phyloP scores from a whole-genome alignment of 2,329 filamentous ascomycete genomes.

The Colletotrichum ledebouriae region DNA sequence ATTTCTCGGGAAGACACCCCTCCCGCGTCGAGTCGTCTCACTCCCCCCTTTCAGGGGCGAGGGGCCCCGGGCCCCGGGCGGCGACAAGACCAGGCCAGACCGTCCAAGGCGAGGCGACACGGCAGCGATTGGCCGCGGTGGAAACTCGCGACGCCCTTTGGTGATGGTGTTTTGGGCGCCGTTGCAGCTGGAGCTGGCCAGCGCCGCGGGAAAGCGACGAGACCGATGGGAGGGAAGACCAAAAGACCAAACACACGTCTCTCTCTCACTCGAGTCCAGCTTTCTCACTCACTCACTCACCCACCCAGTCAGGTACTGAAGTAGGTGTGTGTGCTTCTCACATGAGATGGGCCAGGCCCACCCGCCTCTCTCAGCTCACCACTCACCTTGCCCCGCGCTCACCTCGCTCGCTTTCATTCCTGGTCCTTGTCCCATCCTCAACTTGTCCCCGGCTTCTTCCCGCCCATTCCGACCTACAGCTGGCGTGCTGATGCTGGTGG shows the following conservation, averaged over 20 bases:
- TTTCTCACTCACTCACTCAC: not conserved
- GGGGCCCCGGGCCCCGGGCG: constrained; percentile 11
- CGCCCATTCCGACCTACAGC: constrained; percentile 31
- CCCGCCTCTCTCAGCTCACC: constrained; percentile 7
- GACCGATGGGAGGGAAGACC: too few species aligned
- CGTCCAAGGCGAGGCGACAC: constrained; percentile 28
- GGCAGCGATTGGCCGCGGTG: constrained; percentile 32
- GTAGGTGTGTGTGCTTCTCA: constrained; percentile 1
- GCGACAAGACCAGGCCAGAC: constrained; percentile 32
- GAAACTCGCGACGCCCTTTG: constrained; percentile 30
- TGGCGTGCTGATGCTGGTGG: not conserved
- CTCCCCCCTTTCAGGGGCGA: not conserved
- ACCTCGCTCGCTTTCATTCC: not conserved
- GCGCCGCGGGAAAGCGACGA: not conserved
- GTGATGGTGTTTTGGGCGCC: constrained; percentile 26
- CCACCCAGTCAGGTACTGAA: not conserved
- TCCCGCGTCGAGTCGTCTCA: not conserved
- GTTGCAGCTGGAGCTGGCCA: constrained; percentile 35
- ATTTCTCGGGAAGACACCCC: constrained; percentile 2
- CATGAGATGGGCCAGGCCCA: constrained; percentile 5
- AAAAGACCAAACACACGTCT: not conserved
- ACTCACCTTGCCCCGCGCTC: not conserved
- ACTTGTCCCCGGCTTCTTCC: constrained; percentile 38
- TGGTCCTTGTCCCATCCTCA: constrained; percentile 23
- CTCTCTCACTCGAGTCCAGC: not conserved